Evolutionary conservation across 2,329 filamentous ascomycete species (phyloP).

Genomic region (Stagonosporopsis rhizophila): DNA sequence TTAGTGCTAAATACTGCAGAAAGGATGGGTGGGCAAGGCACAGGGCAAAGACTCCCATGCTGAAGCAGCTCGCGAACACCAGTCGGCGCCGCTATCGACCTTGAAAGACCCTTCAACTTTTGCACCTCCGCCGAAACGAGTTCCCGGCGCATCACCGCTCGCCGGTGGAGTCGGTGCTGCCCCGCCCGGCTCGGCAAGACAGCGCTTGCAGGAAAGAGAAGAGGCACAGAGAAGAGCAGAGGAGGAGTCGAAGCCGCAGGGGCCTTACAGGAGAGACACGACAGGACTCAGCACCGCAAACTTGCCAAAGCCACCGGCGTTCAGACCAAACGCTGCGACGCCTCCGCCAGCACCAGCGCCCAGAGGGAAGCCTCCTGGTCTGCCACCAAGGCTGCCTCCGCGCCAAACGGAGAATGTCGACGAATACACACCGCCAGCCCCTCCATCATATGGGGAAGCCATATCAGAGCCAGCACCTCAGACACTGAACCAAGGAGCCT

Average conservation of each 20-base stretch:
- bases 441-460: slow-evolving; percentile 58
- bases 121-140: slow-evolving; percentile 77
- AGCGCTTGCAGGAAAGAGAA: slow-evolving; percentile 45
- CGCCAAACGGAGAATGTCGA: slow-evolving; percentile 64
- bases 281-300: slow-evolving; percentile 73
- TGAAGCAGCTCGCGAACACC: slow-evolving; percentile 54
- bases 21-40: slow-evolving; percentile 64
- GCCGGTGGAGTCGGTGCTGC: slow-evolving; percentile 50
- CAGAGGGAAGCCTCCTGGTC: slow-evolving; percentile 57
- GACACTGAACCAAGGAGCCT: slow-evolving; percentile 65
- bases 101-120: slow-evolving; percentile 80
- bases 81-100: slow-evolving; percentile 69
- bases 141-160: slow-evolving; percentile 25
- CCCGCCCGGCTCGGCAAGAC: slow-evolving; percentile 50
- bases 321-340: slow-evolving; percentile 50
- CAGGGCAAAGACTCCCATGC: slow-evolving; percentile 54
- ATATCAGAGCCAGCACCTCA: slow-evolving; percentile 40
- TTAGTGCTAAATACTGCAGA: slow-evolving; percentile 50
- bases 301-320: slow-evolving; percentile 73
- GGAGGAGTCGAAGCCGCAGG: slow-evolving; percentile 57
- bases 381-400: slow-evolving; percentile 76
- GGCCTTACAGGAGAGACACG: slow-evolving; percentile 73
- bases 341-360: slow-evolving; percentile 38
- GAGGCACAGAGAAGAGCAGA: slow-evolving; percentile 47
- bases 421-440: slow-evolving; percentile 54